A percentile compares a stretch with the other conserved stretches of the same genome.
These are phyloP conservation scores for Vaucheria bursata DNA, from an alignment of 352 stramenopile species.

Conservation along the genomic window DNA sequence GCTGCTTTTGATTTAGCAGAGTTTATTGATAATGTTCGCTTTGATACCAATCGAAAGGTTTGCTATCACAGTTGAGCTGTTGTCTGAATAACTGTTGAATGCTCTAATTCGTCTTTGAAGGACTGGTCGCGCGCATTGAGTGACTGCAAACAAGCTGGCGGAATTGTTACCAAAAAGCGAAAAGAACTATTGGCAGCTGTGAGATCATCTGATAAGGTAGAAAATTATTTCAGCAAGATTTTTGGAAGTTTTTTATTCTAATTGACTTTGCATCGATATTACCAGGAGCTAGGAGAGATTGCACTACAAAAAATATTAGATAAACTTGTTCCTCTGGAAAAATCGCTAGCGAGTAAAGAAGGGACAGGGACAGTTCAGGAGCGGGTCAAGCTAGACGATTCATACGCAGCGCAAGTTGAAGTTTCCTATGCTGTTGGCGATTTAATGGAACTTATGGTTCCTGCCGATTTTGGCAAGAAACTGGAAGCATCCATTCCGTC, in stretches of 20 bases:
- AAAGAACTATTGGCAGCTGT: slow-evolving; percentile 7
- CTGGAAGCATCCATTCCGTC: slow-evolving; percentile 52
- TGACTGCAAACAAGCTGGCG: slow-evolving; percentile 8
- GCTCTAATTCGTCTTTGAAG: not conserved
- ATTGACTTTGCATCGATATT: too few relatives aligned
- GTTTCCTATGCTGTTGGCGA: slow-evolving; percentile 53
- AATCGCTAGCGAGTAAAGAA: slow-evolving; percentile 1
- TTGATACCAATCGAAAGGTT: slow-evolving; percentile 9
- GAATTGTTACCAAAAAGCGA: slow-evolving; percentile 1
- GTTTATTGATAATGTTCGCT: not conserved
- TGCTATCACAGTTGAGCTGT: not conserved
- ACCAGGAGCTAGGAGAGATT: not conserved
- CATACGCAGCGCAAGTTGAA: too few relatives aligned
- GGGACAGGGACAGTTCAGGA: slow-evolving; percentile 42
- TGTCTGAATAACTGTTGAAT: not conserved
- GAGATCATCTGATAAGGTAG: not conserved
- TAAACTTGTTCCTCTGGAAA: not conserved
- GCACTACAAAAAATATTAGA: not conserved
- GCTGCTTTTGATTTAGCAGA: slow-evolving; percentile 48
- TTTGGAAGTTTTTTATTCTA: too few relatives aligned
- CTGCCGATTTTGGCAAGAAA: slow-evolving; percentile 46
- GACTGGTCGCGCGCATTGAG: slow-evolving; percentile 4
- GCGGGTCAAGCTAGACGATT: slow-evolving; percentile 38
- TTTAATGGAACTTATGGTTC: slow-evolving; percentile 69
- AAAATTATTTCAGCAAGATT: too few relatives aligned